phyloP scores from a whole-genome alignment of 108 stramenopile genomes.

The Thalassiosira profunda region DNA sequence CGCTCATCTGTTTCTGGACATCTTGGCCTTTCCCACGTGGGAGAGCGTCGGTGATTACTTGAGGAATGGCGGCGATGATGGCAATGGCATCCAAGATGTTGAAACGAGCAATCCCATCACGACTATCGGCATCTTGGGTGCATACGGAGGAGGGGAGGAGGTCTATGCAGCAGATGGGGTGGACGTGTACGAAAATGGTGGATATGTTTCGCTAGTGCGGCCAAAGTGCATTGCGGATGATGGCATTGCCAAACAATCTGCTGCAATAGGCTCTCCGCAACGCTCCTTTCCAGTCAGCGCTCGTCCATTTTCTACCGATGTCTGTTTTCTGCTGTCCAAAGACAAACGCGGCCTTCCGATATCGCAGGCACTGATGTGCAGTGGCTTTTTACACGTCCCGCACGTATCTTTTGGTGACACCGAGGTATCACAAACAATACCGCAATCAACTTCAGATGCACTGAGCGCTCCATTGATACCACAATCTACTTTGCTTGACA shows the following conservation, averaged over 20 bases:
- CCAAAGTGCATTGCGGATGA: too few relatives aligned
- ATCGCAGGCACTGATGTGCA: constrained; percentile 61
- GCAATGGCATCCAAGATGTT: not conserved
- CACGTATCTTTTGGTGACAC: constrained; percentile 42
- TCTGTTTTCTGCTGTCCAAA: constrained; percentile 47
- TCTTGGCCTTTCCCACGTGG: constrained; percentile 69
- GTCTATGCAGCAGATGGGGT: constrained; percentile 33
- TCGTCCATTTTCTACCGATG: constrained; percentile 35
- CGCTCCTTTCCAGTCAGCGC: constrained; percentile 36
- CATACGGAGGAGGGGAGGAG: constrained; percentile 46
- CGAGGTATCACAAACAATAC: not conserved
- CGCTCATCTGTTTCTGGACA: constrained; percentile 68
- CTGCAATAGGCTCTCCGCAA: constrained; percentile 3
- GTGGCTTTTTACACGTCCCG: constrained; percentile 79
- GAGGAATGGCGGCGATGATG: constrained; percentile 8
- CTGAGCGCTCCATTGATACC: constrained; percentile 4
- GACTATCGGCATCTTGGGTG: constrained; percentile 53
- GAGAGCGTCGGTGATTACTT: constrained; percentile 58
- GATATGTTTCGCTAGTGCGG: constrained; percentile 20
- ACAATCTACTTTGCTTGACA: constrained; percentile 51
- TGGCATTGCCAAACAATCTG: too few relatives aligned
- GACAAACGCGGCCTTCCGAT: constrained; percentile 58
- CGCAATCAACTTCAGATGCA: not conserved
- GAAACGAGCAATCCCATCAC: not conserved
- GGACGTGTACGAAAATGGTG: constrained; percentile 21